These are phyloP conservation scores for Ustilago nuda DNA, from an alignment of 1,284 basidiomycete species.

Conservation along the genomic window DNA sequence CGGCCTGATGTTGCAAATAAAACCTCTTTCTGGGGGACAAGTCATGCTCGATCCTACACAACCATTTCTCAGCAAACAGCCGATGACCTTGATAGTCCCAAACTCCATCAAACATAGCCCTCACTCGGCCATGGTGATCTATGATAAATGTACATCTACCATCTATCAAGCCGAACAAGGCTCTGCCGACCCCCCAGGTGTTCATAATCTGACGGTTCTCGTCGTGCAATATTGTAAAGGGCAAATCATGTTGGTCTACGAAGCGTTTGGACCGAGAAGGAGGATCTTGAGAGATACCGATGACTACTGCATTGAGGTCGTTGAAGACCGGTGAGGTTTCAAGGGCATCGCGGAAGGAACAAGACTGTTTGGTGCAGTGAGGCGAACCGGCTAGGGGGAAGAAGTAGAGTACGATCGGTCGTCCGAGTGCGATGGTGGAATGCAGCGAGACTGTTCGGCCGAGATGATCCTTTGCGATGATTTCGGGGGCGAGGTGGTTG, in stretches of 20 bases:
- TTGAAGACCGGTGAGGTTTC: conserved; percentile 56
- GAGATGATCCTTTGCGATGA: conserved; percentile 54
- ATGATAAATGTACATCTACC: conserved; percentile 59
- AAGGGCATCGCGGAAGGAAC: conserved; percentile 60
- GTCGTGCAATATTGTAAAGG: conserved; percentile 56
- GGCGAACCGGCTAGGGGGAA: conserved; percentile 64
- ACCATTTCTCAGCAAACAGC: conserved; percentile 60
- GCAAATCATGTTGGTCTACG: conserved; percentile 57
- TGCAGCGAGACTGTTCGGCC: conserved; percentile 55
- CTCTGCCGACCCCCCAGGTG: conserved; percentile 47
- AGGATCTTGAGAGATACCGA: conserved; percentile 61
- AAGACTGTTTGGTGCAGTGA: conserved; percentile 58
- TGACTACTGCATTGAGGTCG: conserved; percentile 62
- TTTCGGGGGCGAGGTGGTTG: conserved; percentile 57
- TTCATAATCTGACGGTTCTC: conserved; percentile 48
- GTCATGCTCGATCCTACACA: conserved; percentile 59
- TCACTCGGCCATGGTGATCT: conserved; percentile 57
- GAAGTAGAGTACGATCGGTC: conserved; percentile 62
- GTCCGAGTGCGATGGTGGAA: conserved; percentile 55
- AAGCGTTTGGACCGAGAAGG: conserved; percentile 40
- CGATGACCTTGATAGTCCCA: conserved; percentile 58
- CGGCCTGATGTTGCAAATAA: conserved; percentile 30
- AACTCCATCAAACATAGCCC: conserved; percentile 57
- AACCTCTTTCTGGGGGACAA: conserved; percentile 45
- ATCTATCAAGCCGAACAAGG: conserved; percentile 54